phyloP scores from a whole-genome alignment of 2,329 filamentous ascomycete genomes.

The Diaporthe sp. region DNA sequence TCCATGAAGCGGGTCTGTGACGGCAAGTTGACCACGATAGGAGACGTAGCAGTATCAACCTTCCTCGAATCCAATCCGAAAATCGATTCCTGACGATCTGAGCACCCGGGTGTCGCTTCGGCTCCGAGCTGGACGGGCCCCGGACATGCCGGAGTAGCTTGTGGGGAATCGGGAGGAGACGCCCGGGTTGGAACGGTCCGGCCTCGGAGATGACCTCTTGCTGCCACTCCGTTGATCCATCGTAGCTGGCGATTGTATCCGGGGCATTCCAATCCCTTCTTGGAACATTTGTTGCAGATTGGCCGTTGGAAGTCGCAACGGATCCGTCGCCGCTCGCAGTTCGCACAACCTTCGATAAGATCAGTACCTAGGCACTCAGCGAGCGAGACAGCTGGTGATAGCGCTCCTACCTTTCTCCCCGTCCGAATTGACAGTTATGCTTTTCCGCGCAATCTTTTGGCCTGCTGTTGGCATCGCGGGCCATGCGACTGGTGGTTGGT shows the following conservation, averaged over 20 bases:
- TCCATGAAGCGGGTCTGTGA: neutral
- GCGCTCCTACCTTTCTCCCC: neutral
- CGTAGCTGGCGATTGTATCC: constrained; percentile 7
- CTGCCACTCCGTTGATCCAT: constrained; percentile 17
- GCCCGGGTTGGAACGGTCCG: neutral
- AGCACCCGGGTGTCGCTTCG: neutral
- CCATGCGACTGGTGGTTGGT: neutral
- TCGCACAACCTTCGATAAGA: neutral
- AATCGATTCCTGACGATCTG: neutral
- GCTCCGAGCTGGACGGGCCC: neutral
- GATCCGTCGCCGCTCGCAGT: constrained; percentile 6
- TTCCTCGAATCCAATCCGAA: neutral
- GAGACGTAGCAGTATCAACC: neutral
- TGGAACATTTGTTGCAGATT: neutral
- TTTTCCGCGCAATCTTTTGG: neutral
- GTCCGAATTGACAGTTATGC: neutral
- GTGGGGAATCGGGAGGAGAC: neutral
- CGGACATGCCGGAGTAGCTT: neutral
- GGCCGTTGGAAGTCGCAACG: neutral
- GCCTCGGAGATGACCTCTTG: neutral
- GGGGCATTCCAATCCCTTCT: constrained; percentile 1
- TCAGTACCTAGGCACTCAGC: neutral
- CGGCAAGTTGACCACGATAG: neutral
- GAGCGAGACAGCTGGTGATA: neutral
- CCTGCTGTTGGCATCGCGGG: neutral